Evolutionary conservation across 352 stramenopile species (phyloP).

Genomic region (Globisporangium alternatum): DNA sequence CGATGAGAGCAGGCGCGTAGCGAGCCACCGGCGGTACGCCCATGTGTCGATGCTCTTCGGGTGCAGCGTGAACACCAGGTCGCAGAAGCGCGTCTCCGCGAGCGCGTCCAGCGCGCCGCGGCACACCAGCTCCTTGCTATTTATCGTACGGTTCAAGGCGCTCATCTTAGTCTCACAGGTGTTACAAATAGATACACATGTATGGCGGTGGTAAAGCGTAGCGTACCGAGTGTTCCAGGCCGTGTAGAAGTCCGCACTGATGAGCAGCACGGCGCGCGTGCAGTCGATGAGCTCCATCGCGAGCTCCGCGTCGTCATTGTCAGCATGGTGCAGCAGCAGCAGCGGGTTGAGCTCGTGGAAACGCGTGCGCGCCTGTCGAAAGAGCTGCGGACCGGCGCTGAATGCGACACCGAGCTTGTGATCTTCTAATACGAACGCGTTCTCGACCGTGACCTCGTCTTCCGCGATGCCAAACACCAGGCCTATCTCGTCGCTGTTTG

Average conservation of each 20-base stretch:
- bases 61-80: slow-evolving; percentile 73
- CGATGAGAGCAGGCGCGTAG: slow-evolving; percentile 31
- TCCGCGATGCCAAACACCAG: slow-evolving; percentile 56
- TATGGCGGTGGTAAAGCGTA: background rate
- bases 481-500: slow-evolving; percentile 68
- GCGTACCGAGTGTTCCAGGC: slow-evolving; percentile 75
- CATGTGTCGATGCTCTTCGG: slow-evolving; percentile 87
- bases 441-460: slow-evolving; percentile 41
- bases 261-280: slow-evolving; percentile 65
- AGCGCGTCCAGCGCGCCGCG: slow-evolving; percentile 32
- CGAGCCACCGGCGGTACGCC: slow-evolving; percentile 70
- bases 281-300: slow-evolving; percentile 37
- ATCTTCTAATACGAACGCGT: slow-evolving; percentile 62
- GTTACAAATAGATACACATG: background rate
- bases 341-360: slow-evolving; percentile 48
- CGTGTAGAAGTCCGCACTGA: slow-evolving; percentile 84
- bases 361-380: slow-evolving; percentile 45
- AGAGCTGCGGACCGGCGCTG: slow-evolving; percentile 42
- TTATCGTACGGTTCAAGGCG: background rate
- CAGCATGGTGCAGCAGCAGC: slow-evolving; percentile 9
- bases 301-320: slow-evolving; percentile 14
- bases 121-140: slow-evolving; percentile 57
- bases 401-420: slow-evolving; percentile 82
- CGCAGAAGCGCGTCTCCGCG: slow-evolving; percentile 61
- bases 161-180: too few relatives aligned